These are phyloP conservation scores for Saccharomycopsis fermentans DNA, from an alignment of 805 yeast genomes.

Conservation along the genomic window DNA sequence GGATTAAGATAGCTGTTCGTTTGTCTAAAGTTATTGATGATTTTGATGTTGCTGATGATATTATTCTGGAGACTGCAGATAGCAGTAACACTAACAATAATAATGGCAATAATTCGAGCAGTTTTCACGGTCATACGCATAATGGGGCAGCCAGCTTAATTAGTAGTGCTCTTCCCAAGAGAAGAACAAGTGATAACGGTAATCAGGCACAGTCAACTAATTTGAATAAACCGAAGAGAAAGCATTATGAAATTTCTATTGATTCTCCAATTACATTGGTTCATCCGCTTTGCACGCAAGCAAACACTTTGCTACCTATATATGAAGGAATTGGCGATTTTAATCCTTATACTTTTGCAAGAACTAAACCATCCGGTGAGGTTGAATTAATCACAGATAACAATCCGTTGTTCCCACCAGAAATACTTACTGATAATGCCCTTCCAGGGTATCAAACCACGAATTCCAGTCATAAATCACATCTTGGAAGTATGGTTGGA, in stretches of 20 bases:
- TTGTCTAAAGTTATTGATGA: conserved; percentile 55
- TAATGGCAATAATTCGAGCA: neutral
- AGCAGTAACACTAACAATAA: neutral
- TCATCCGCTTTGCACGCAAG: conserved; percentile 69
- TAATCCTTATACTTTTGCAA: conserved; percentile 15
- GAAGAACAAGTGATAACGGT: neutral
- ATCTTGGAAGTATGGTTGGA: conserved; percentile 19
- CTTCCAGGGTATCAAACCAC: neutral
- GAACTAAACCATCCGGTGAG: conserved; percentile 11
- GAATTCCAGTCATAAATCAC: conserved; percentile 14
- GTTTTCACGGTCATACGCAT: neutral
- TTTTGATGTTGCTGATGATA: conserved; percentile 10
- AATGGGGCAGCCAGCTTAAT: conserved; percentile 7
- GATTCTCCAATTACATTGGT: conserved; percentile 89
- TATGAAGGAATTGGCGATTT: conserved; percentile 32
- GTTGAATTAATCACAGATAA: conserved; percentile 14
- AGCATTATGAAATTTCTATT: conserved; percentile 88
- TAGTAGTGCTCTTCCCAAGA: conserved; percentile 20
- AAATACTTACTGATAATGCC: conserved; percentile 5
- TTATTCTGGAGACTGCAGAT: neutral
- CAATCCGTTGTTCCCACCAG: conserved; percentile 18
- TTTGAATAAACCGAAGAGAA: conserved; percentile 33
- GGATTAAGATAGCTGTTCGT: conserved; percentile 85
- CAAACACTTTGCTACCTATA: conserved; percentile 67
- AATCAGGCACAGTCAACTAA: neutral